These are phyloP conservation scores for Platanthera guangdongensis DNA, from an alignment of 106 monocot genomes.

Conservation along the genomic window DNA sequence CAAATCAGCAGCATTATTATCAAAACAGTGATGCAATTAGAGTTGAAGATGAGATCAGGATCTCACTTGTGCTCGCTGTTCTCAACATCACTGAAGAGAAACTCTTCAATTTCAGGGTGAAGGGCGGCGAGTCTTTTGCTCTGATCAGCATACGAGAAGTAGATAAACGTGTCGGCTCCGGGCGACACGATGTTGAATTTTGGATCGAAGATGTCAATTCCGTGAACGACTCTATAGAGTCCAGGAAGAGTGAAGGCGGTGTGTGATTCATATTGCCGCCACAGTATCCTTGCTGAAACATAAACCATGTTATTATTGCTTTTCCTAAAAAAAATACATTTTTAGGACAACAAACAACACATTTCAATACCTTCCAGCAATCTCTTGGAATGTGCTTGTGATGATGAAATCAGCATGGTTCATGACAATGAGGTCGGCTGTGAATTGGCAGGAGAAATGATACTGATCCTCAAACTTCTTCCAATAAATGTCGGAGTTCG, in stretches of 20 bases:
- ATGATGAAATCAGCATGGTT: slow-evolving; percentile 81
- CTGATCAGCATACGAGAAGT: too few species aligned
- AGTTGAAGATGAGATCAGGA: too few species aligned
- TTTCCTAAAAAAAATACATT: background rate
- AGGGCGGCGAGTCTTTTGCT: too few species aligned
- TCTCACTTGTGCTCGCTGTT: too few species aligned
- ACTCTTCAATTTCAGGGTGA: too few species aligned
- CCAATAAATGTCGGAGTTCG: slow-evolving; percentile 71
- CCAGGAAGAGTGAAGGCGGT: slow-evolving; percentile 72
- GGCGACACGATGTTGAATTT: too few species aligned
- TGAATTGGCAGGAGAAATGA: slow-evolving; percentile 84
- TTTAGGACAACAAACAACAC: background rate
- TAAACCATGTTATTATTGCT: background rate
- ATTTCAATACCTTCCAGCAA: slow-evolving; percentile 52
- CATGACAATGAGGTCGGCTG: slow-evolving; percentile 77
- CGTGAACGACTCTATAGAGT: too few species aligned
- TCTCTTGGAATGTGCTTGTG: slow-evolving; percentile 80
- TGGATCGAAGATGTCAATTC: too few species aligned
- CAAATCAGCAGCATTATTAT: too few species aligned
- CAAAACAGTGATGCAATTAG: too few species aligned
- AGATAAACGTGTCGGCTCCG: too few species aligned
- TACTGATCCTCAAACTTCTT: slow-evolving; percentile 71
- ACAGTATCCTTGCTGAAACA: slow-evolving; percentile 71
- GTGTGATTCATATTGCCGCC: slow-evolving; percentile 73
- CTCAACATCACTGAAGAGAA: too few species aligned